Evolutionary conservation across 371 early-diverging fungal genomes (phyloP).

Genomic region (Mucor sp.): DNA sequence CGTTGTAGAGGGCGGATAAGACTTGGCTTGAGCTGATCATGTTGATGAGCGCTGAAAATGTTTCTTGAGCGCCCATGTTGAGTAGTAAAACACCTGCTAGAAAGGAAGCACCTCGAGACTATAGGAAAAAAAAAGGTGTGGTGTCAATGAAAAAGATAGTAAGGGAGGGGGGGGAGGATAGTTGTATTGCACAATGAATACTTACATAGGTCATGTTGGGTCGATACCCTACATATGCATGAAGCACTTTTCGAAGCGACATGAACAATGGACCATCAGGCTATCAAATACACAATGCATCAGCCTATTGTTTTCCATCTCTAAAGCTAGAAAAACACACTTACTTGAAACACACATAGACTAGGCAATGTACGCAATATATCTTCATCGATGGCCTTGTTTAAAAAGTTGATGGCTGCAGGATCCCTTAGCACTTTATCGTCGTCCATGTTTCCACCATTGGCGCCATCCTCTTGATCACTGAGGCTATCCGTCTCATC

Average conservation of each 20-base stretch:
- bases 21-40: constrained; percentile 40
- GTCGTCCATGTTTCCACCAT: constrained; percentile 11
- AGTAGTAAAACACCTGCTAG: constrained; percentile 50
- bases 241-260: constrained; percentile 43
- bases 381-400: constrained; percentile 51
- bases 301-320: no score
- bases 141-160: neutral
- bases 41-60: constrained; percentile 39
- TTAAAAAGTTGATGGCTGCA: constrained; percentile 28
- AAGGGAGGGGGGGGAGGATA: no score
- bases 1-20: constrained; percentile 40
- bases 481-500: constrained; percentile 1
- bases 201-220: constrained; percentile 44
- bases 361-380: constrained; percentile 53
- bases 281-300: constrained; percentile 12
- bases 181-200: neutral
- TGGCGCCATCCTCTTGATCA: constrained; percentile 19
- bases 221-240: constrained; percentile 44
- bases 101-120: constrained; percentile 52
- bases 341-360: constrained; percentile 54
- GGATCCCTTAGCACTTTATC: constrained; percentile 21
- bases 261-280: constrained; percentile 52
- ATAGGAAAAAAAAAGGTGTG: neutral
- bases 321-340: no score
- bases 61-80: constrained; percentile 44